Percentiles rank a stretch among this genome's conserved stretches.
Conservation (phyloP, 78 protist species). For the Dictyostelium purpureum region DNA sequence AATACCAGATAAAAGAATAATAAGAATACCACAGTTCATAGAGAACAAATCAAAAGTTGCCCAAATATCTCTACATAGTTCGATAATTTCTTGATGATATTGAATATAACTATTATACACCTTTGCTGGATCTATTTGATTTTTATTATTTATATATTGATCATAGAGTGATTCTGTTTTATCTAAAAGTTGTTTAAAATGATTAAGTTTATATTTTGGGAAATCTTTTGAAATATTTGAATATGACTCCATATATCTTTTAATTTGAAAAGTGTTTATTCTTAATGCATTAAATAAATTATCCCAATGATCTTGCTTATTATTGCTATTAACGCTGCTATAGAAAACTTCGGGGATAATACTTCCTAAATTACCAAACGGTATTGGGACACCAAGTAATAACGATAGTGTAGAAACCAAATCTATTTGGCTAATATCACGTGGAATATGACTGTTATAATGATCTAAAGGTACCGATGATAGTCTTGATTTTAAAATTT, state of each 20-base stretch:
- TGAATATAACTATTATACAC: slow-evolving; percentile 7
- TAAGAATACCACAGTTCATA: slow-evolving; percentile 42
- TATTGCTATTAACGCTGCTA: background rate
- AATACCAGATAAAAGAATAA: slow-evolving; percentile 4
- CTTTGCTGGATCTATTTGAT: background rate
- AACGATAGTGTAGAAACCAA: slow-evolving; percentile 90
- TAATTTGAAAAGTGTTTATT: slow-evolving; percentile 52
- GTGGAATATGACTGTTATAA: background rate
- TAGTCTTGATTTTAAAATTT: background rate
- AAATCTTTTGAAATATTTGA: slow-evolving; percentile 35
- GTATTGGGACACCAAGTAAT: slow-evolving; percentile 93
- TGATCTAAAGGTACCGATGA: background rate
- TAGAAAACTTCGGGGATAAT: slow-evolving; percentile 70
- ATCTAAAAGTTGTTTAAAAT: slow-evolving; percentile 1
- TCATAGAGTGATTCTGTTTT: background rate
- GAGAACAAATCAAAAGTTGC: slow-evolving; percentile 59
- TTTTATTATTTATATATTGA: background rate
- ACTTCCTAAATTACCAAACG: slow-evolving; percentile 81
- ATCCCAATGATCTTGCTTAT: background rate
- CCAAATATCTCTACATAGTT: slow-evolving; percentile 74
- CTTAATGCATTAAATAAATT: slow-evolving; percentile 4
- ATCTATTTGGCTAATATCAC: slow-evolving; percentile 90
- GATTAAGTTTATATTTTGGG: background rate
- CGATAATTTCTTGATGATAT: slow-evolving; percentile 25
- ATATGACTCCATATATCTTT: slow-evolving; percentile 43